A percentile compares a stretch with the other conserved stretches of the same genome.
phyloP scores from a whole-genome alignment of 2,329 filamentous ascomycete species.

The Aspergillus sp. region DNA sequence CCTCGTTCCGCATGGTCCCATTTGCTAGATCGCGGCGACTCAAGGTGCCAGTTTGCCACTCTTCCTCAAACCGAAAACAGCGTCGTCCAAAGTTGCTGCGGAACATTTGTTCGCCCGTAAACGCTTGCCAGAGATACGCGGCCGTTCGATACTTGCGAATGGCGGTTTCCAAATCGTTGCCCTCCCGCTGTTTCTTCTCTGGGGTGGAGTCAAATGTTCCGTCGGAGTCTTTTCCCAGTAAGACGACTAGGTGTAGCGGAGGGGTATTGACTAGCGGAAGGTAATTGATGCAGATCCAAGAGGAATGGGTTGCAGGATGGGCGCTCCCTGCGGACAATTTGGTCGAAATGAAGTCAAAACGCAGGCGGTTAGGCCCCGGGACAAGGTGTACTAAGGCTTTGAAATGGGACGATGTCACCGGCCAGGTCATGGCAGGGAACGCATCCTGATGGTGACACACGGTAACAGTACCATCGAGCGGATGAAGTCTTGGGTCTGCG shows the following conservation, averaged over 20 bases:
- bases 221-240: conserved; percentile 84
- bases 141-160: conserved; percentile 91
- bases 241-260: conserved; percentile 82
- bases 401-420: conserved; percentile 84
- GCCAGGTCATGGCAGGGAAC: conserved; percentile 82
- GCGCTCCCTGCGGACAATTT: conserved; percentile 67
- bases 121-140: conserved; percentile 95
- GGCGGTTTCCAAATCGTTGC: conserved; percentile 75
- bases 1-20: conserved; percentile 81
- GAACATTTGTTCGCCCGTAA: conserved; percentile 94
- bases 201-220: conserved; percentile 81
- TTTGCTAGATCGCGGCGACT: conserved; percentile 70
- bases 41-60: conserved; percentile 83
- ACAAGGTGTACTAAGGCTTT: conserved; percentile 88
- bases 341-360: conserved; percentile 82
- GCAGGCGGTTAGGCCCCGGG: conserved; percentile 82
- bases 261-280: conserved; percentile 74
- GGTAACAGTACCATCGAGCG: conserved; percentile 74
- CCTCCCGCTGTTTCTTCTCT: conserved; percentile 71
- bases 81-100: conserved; percentile 82
- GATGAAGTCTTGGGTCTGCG: conserved; percentile 65
- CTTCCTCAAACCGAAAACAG: conserved; percentile 87
- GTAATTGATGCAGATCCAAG: conserved; percentile 81
- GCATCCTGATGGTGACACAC: conserved; percentile 79
- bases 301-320: conserved; percentile 68